phyloP scores from a whole-genome alignment of 768 basidiomycete genomes.

The Tulasnella sp. region DNA sequence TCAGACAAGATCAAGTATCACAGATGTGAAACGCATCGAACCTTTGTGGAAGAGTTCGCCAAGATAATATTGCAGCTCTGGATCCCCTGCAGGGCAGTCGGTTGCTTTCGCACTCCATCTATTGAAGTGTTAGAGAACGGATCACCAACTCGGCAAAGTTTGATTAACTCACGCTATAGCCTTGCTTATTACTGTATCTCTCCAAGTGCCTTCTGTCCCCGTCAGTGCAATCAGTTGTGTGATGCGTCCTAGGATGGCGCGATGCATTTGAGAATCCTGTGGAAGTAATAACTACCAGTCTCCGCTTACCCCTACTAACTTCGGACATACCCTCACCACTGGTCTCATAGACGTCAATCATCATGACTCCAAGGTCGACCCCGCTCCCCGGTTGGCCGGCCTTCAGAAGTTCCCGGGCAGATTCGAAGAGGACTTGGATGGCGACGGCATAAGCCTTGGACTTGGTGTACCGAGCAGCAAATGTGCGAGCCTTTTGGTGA shows the following conservation, averaged over 20 bases:
- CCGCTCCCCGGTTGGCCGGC: constrained; percentile 82
- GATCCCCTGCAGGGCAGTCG: constrained; percentile 77
- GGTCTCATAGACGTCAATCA: constrained; percentile 75
- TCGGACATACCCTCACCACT: constrained; percentile 64
- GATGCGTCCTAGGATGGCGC: constrained; percentile 48
- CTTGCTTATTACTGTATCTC: constrained; percentile 81
- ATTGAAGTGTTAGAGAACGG: constrained; percentile 3
- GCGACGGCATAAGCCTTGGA: constrained; percentile 71
- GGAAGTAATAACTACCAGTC: not conserved
- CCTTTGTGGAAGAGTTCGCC: constrained; percentile 85
- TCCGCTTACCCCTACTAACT: constrained; percentile 62
- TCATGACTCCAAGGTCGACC: constrained; percentile 66
- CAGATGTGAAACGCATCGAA: constrained; percentile 22
- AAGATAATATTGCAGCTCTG: constrained; percentile 76
- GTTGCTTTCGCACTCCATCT: constrained; percentile 84
- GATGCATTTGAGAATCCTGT: not conserved
- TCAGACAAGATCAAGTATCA: not conserved
- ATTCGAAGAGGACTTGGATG: constrained; percentile 87
- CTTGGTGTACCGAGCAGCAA: constrained; percentile 79
- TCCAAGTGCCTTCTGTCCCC: constrained; percentile 71
- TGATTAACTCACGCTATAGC: constrained; percentile 56
- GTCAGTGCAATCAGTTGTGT: constrained; percentile 87
- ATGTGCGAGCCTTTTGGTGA: constrained; percentile 94
- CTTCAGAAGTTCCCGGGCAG: constrained; percentile 80
- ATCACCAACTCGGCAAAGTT: constrained; percentile 7